Conservation (phyloP, 352 stramenopile species). For the Phytophthora pisi region DNA sequence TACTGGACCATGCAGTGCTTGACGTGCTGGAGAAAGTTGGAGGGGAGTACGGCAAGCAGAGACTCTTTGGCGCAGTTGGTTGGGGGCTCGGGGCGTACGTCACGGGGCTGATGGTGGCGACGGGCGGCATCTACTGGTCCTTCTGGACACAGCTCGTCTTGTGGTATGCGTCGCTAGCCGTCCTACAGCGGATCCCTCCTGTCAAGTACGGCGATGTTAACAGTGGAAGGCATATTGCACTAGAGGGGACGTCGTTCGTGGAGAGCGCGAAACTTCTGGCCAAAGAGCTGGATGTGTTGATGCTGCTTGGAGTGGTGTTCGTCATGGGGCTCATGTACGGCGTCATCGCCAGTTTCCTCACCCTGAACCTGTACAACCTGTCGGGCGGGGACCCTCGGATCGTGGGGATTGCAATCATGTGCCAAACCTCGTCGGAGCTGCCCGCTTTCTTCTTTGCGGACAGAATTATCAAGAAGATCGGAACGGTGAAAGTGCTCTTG, state of each 20-base stretch:
- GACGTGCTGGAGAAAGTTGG: slow-evolving; percentile 56
- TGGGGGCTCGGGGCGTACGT: slow-evolving; percentile 62
- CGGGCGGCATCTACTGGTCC: slow-evolving; percentile 40
- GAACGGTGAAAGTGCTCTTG: slow-evolving; percentile 45
- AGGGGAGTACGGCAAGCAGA: slow-evolving; percentile 80
- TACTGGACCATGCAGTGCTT: slow-evolving; percentile 69
- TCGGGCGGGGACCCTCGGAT: slow-evolving; percentile 42
- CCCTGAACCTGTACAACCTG: slow-evolving; percentile 59
- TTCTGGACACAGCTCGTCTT: slow-evolving; percentile 1
- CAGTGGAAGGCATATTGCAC: not conserved
- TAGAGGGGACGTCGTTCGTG: slow-evolving; percentile 34
- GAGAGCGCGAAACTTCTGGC: slow-evolving; percentile 33
- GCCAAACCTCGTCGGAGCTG: slow-evolving; percentile 58
- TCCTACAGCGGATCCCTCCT: not conserved
- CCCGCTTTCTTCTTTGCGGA: slow-evolving; percentile 59
- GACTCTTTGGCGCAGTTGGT: slow-evolving; percentile 65
- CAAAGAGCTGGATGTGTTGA: slow-evolving; percentile 54
- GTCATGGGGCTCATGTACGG: slow-evolving; percentile 74
- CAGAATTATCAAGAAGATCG: slow-evolving; percentile 44
- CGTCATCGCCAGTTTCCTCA: slow-evolving; percentile 72
- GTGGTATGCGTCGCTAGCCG: not conserved
- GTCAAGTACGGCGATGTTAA: not conserved
- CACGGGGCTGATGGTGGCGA: slow-evolving; percentile 51
- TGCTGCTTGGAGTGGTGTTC: slow-evolving; percentile 65
- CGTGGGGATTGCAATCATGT: slow-evolving; percentile 49